Evolutionary conservation across 2,329 filamentous ascomycete genomes (phyloP), one percentile per base, ranked within the genome.

Genomic region (Mollisiaceae sp.): DNA sequence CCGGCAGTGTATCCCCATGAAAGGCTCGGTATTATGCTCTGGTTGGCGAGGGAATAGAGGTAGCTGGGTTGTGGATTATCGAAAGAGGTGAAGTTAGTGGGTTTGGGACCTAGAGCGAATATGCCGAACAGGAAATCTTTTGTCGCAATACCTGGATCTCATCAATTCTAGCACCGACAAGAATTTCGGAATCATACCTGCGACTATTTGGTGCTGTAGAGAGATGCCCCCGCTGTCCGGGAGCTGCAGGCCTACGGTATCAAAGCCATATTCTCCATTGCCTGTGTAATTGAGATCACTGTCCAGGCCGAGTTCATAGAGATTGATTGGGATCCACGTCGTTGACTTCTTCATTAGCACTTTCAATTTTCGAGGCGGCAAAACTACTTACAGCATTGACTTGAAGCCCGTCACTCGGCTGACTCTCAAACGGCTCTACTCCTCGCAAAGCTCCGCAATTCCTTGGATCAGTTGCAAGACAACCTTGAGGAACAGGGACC

Each of bases 1-100:
- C 79, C 79, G 4, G 78, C 79, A 9, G 78, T 79, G 65, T 80
- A 81, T 60, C 76, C 77, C 75, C 75, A 80, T 59, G 75, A 78
- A 15, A 79, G 65, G 63, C 77, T 79, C 1, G 78, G 78, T 24
- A 79, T 80, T 27, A 73, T 64, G 2, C 71, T 72, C 36, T 78
- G 70, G 15, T 77, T 75, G 58, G 75, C 77, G 2, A 79, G 67
- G 0, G 76, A 75, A n/a, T 73, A 76, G 18, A 80, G 60, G 41
- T 77, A 78, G 12, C 77, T 76, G 0, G 76, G 71, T 35, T 75
- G 66, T 8, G 78, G 74, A 60, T 70, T 70, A 62, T 79, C 78
- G 24, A 79, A 62, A 15, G 71, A 67, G n/a, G 67, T 76, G 58
- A 77, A 78, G 70, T 80, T 80, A 22, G 77, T 69, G 1, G 78